Percentiles rank a stretch among this genome's conserved stretches.
Conservation (phyloP, 1,284 basidiomycete genomes). For the Rhodotorula sp. region DNA sequence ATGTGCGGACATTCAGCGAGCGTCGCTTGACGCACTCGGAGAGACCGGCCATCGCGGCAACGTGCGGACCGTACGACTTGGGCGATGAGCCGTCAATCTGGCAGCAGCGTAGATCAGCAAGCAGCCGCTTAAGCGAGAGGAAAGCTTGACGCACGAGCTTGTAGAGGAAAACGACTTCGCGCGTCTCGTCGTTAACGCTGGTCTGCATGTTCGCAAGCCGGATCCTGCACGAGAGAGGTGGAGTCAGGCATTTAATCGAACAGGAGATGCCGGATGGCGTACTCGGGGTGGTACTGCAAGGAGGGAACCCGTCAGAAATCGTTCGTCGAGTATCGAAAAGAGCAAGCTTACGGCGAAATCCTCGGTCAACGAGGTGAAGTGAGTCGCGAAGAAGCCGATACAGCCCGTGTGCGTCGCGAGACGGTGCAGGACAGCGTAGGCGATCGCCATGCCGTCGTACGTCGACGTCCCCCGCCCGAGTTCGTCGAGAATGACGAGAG, state of each 20-base stretch:
- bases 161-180: constrained; percentile 87
- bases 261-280: neutral
- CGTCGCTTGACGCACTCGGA: constrained; percentile 19
- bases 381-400: constrained; percentile 64
- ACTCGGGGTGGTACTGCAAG: constrained; percentile 63
- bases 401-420: constrained; percentile 85
- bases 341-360: constrained; percentile 59
- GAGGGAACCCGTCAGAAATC: neutral
- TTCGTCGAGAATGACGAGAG: constrained; percentile 87
- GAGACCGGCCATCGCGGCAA: constrained; percentile 42
- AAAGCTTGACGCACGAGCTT: constrained; percentile 67
- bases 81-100: constrained; percentile 40
- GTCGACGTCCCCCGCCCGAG: constrained; percentile 68
- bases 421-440: constrained; percentile 86
- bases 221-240: constrained; percentile 58
- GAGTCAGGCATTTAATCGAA: neutral
- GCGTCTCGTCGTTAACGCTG: constrained; percentile 80
- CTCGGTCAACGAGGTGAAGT: constrained; percentile 81
- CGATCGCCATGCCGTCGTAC: constrained; percentile 93
- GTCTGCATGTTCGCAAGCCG: constrained; percentile 93
- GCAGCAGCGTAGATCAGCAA: neutral
- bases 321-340: too few species aligned
- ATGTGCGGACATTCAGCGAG: constrained; percentile 60
- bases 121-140: constrained; percentile 62
- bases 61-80: constrained; percentile 44